phyloP scores from a whole-genome alignment of 106 monocot genomes.

The Dioscorea alata region DNA sequence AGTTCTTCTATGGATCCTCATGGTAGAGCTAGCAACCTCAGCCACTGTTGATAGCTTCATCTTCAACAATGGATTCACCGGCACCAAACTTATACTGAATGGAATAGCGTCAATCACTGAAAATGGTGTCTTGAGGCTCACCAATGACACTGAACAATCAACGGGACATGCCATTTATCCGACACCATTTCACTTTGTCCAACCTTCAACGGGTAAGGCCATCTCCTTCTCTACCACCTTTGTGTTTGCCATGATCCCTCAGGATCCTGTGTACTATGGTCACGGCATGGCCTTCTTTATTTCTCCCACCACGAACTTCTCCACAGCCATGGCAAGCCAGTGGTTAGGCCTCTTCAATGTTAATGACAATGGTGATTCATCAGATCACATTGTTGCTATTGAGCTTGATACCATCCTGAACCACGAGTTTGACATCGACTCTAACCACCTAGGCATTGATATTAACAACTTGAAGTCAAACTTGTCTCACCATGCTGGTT shows the following conservation, averaged over 20 bases:
- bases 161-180: not conserved
- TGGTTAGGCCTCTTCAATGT: constrained; percentile 9
- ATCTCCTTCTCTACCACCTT: constrained; percentile 4
- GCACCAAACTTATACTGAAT: constrained; percentile 6
- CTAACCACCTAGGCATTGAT: not conserved
- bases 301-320: constrained; percentile 3
- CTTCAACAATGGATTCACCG: constrained; percentile 9
- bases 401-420: constrained; percentile 4
- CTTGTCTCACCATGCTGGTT: not conserved
- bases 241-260: not conserved
- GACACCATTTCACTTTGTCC: not conserved
- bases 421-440: not conserved
- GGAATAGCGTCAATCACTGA: constrained; percentile 4
- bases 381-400: not conserved
- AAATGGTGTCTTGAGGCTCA: constrained; percentile 9
- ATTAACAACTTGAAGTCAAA: not conserved
- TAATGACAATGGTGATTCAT: not conserved
- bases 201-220: not conserved
- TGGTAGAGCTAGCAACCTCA: not conserved
- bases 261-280: not conserved
- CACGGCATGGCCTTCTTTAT: constrained; percentile 2
- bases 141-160: not conserved
- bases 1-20: no score
- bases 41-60: not conserved
- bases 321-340: not conserved